Evolutionary conservation across 768 basidiomycete species (phyloP).

Genomic region (Mycena alexandri): DNA sequence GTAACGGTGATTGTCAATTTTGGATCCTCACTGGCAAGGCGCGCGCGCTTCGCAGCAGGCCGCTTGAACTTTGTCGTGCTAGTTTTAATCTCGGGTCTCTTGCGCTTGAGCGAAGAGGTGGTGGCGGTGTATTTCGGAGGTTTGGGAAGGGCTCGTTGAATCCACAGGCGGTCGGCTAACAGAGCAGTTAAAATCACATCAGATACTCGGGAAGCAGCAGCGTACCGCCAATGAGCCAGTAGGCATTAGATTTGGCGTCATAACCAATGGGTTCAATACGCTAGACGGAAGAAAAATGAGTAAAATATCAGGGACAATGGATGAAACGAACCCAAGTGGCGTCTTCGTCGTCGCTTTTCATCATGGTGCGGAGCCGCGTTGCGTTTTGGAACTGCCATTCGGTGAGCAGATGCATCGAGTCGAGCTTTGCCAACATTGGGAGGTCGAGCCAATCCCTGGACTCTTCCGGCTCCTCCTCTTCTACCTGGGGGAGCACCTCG

Average conservation of each 20-base stretch:
- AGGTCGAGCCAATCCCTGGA: conserved; percentile 79
- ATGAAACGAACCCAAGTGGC: conserved; percentile 77
- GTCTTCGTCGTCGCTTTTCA: conserved; percentile 84
- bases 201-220: conserved; percentile 25
- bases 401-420: conserved; percentile 76
- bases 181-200: conserved; percentile 21
- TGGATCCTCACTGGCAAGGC: conserved; percentile 27
- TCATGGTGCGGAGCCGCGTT: conserved; percentile 72
- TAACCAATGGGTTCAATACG: conserved; percentile 90
- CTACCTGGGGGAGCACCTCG: conserved; percentile 36
- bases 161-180: conserved; percentile 86
- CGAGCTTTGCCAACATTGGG: conserved; percentile 78
- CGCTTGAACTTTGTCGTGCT: conserved; percentile 38
- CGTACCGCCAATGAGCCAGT: conserved; percentile 88
- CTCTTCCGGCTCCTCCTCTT: conserved; percentile 50
- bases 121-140: conserved; percentile 51
- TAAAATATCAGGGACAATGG: conserved; percentile 16
- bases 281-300: conserved; percentile 52
- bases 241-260: conserved; percentile 82
- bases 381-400: conserved; percentile 94
- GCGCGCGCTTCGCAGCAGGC: conserved; percentile 34
- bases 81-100: conserved; percentile 34
- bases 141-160: conserved; percentile 78
- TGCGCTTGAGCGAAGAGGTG: conserved; percentile 55
- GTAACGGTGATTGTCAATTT: conserved; percentile 44